Evolutionary conservation across 2,329 filamentous ascomycete genomes (phyloP).

Genomic region (Diaporthe vexans): DNA sequence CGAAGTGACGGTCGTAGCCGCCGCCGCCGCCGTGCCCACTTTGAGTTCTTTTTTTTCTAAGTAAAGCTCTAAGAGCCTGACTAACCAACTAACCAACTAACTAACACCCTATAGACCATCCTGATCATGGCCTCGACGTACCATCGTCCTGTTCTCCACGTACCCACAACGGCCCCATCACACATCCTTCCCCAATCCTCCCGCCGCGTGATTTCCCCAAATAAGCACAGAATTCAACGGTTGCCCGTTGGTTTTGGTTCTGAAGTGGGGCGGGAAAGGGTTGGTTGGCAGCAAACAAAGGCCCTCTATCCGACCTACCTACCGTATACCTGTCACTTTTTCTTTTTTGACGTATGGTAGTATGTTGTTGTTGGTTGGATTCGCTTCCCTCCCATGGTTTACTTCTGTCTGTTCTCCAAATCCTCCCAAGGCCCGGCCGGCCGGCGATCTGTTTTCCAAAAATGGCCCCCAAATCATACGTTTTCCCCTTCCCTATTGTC

Average conservation of each 20-base stretch:
- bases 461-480: constrained; percentile 25
- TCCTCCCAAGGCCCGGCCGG: neutral
- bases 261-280: neutral
- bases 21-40: too few species aligned
- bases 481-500: neutral
- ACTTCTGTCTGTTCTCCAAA: neutral
- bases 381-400: neutral
- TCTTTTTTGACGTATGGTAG: neutral
- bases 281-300: neutral
- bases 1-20: neutral
- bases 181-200: constrained; percentile 20
- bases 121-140: neutral
- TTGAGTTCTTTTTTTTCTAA: neutral
- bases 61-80: constrained; percentile 12
- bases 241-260: neutral
- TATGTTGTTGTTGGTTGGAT: neutral
- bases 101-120: neutral
- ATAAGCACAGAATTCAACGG: constrained; percentile 5
- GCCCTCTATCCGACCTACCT: neutral
- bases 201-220: neutral
- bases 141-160: constrained; percentile 4
- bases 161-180: constrained; percentile 20
- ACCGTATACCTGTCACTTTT: constrained; percentile 3
- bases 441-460: constrained; percentile 11
- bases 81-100: neutral